A percentile compares a stretch with the other conserved stretches of the same genome.
These are phyloP conservation scores for Talaromyces sp. DNA, from an alignment of 2,329 filamentous ascomycete species.

Conservation along the genomic window DNA sequence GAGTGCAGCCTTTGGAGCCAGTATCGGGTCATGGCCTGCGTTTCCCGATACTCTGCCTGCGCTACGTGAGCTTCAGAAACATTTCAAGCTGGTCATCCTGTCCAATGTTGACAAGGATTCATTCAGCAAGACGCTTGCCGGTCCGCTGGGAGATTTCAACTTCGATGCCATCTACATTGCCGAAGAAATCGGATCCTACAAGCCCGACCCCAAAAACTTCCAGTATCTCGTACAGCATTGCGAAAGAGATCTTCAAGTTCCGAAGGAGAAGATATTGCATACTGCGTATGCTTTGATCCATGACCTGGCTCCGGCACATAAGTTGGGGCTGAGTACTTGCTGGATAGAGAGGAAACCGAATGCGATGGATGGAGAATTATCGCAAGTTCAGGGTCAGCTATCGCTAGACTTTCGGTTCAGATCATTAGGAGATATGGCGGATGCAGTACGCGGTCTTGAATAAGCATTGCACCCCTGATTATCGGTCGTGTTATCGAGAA, in stretches of 20 bases:
- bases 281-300: constrained; percentile 7
- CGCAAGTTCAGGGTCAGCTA: constrained; percentile 6
- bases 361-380: constrained; percentile 9
- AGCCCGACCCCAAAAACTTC: constrained; percentile 4
- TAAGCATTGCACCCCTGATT: background rate
- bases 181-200: constrained; percentile 12
- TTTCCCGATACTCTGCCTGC: constrained; percentile 12
- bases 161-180: constrained; percentile 13
- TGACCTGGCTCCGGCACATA: constrained; percentile 4
- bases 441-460: background rate
- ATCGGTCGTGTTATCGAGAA: too few relatives aligned
- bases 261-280: constrained; percentile 12
- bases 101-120: constrained; percentile 12
- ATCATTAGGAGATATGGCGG: constrained; percentile 11
- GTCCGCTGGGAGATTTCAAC: constrained; percentile 5
- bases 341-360: constrained; percentile 10
- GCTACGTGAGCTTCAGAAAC: constrained; percentile 9
- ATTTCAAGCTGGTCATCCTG: constrained; percentile 10
- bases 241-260: constrained; percentile 4
- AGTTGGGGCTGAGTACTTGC: constrained; percentile 5
- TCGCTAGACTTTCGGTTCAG: constrained; percentile 11
- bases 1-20: constrained; percentile 10
- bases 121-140: constrained; percentile 10
- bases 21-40: constrained; percentile 9
- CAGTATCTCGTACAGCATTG: constrained; percentile 7